A percentile compares a stretch with the other conserved stretches of the same genome.
Evolutionary conservation across 2,329 filamentous ascomycete genomes (phyloP).

Genomic region (Aspergillus persii): DNA sequence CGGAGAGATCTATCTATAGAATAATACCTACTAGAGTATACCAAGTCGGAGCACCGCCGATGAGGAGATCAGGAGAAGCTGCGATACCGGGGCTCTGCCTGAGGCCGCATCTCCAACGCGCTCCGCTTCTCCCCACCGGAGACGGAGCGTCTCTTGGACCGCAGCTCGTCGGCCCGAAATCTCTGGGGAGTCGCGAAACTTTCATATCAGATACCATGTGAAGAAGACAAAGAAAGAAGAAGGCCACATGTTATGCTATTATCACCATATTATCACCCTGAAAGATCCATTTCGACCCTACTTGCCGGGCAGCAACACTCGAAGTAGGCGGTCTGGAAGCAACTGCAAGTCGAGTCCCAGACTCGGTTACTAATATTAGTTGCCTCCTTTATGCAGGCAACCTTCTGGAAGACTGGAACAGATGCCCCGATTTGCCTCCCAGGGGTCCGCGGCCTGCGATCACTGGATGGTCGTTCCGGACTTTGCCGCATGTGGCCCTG

Average conservation of each 20-base stretch:
- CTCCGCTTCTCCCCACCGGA: conserved; percentile 7
- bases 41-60: neutral
- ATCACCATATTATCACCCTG: neutral
- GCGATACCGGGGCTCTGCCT: neutral
- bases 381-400: neutral
- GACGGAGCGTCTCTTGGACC: neutral
- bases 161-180: conserved; percentile 1
- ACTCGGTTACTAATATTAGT: neutral
- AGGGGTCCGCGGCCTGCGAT: conserved; percentile 1
- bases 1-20: neutral
- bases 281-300: neutral
- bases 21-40: too few species aligned
- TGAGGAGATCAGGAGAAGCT: neutral
- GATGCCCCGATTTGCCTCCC: neutral
- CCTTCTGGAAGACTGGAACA: neutral
- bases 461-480: conserved; percentile 9
- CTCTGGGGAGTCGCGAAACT: neutral
- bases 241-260: too few species aligned
- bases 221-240: too few species aligned
- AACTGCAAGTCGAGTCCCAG: too few species aligned
- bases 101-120: conserved; percentile 4
- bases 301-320: too few species aligned
- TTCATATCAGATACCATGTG: too few species aligned
- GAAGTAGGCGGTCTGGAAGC: too few species aligned
- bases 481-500: conserved; percentile 10